phyloP scores from a whole-genome alignment of 352 stramenopile genomes.

The Pythium oligandrum region DNA sequence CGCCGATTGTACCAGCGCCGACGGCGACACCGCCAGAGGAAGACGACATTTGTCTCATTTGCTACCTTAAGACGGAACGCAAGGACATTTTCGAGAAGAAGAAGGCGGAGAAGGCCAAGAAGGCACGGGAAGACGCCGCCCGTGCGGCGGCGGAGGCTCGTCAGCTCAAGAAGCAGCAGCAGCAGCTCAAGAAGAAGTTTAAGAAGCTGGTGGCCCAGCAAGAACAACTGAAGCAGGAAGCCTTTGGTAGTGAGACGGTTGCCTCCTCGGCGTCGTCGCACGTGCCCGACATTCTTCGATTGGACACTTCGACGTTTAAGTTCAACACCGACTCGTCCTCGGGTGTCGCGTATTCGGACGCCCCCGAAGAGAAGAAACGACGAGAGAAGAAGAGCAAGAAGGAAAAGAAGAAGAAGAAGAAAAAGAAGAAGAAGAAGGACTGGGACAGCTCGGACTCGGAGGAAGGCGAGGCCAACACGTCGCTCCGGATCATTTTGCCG shows the following conservation, averaged over 20 bases:
- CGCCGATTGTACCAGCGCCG: constrained; percentile 9
- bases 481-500: constrained; percentile 11
- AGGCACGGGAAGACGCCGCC: constrained; percentile 36
- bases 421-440: constrained; percentile 52
- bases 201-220: constrained; percentile 23
- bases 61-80: constrained; percentile 68
- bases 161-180: constrained; percentile 55
- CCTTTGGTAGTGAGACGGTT: not conserved
- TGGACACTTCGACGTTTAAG: too few species aligned
- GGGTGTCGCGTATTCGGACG: too few species aligned
- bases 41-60: constrained; percentile 60
- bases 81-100: constrained; percentile 63
- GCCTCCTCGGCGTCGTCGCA: not conserved
- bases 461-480: constrained; percentile 18
- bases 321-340: too few species aligned
- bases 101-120: constrained; percentile 25
- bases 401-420: constrained; percentile 50
- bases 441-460: constrained; percentile 53
- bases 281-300: too few species aligned
- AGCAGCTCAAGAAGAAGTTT: constrained; percentile 39
- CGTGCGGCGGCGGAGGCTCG: constrained; percentile 40
- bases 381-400: constrained; percentile 37
- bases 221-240: constrained; percentile 7
- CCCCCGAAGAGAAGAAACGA: constrained; percentile 17
- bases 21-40: constrained; percentile 11